A percentile compares a stretch with the other conserved stretches of the same genome.
phyloP scores from a whole-genome alignment of 2,329 filamentous ascomycete species.

The Cyphellophora attinorum region DNA sequence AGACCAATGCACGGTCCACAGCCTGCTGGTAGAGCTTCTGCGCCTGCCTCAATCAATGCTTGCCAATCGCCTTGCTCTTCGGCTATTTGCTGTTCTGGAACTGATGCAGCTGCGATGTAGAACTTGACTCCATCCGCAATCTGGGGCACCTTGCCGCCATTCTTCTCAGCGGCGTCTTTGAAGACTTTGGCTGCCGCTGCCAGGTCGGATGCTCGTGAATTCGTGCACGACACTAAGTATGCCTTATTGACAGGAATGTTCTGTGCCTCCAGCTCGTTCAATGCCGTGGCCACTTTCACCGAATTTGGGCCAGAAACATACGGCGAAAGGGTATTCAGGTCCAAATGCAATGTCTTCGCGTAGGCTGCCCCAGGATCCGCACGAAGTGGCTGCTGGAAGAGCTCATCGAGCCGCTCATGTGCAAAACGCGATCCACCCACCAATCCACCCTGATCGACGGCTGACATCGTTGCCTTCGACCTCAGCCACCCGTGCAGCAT shows the following conservation, averaged over 20 bases:
- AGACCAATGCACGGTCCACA: constrained; percentile 85
- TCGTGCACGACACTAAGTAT: constrained; percentile 86
- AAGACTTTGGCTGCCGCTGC: constrained; percentile 77
- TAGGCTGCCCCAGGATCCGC: constrained; percentile 74
- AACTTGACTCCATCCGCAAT: constrained; percentile 69
- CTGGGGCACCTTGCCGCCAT: constrained; percentile 55
- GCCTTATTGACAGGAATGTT: constrained; percentile 73
- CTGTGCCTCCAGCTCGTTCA: constrained; percentile 61
- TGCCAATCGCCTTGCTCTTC: constrained; percentile 84
- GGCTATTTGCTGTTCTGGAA: constrained; percentile 64
- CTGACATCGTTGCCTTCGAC: constrained; percentile 62
- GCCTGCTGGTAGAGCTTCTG: constrained; percentile 57
- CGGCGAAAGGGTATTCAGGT: constrained; percentile 74
- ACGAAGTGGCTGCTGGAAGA: constrained; percentile 55
- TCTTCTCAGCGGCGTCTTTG: constrained; percentile 57
- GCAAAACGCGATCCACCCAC: constrained; percentile 53
- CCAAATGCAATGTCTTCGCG: constrained; percentile 71
- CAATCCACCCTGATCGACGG: constrained; percentile 44
- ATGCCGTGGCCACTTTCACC: constrained; percentile 74
- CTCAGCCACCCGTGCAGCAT: constrained; percentile 65
- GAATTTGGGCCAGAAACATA: constrained; percentile 84
- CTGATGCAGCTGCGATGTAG: constrained; percentile 82
- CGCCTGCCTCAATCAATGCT: constrained; percentile 69
- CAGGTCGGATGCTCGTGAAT: constrained; percentile 71
- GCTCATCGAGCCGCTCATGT: constrained; percentile 62